Base-by-base conservation (phyloP, 2,329 filamentous ascomycete species). In the Truncatella angustata region DNA sequence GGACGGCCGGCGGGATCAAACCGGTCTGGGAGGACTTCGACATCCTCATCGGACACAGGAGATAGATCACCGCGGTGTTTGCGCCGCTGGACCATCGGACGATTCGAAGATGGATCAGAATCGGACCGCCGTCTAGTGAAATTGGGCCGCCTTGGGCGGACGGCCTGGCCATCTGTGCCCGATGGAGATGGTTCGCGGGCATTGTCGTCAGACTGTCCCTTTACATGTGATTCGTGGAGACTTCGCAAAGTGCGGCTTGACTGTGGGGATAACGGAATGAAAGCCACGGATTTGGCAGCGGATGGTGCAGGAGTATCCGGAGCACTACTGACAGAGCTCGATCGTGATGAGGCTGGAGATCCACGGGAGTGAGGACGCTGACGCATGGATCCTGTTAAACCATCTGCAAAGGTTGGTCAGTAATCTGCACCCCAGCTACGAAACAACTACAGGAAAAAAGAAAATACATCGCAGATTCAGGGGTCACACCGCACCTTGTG, bases 401-500 rank as follows among this genome's bases (percentile, higher is more conserved):
- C 59, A 63, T 61, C 60, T 63, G 37, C 2, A 46, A 32, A 7
- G 4, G 3, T 7, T 12, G 5, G 24, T 46, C 23, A 49, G 45
- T 18, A 37, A 12, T 43, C 3, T 14, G 18, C 10, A 47, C 16
- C 4, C n/a, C 20, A 14, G 23, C 11, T 11, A 16, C 18, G 11
- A 26, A n/a, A 43, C 23, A 24, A 11, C 9, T 6, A 7, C 14
- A 18, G 20, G 23, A 20, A 40, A 34, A 48, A 32, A 12, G 24
- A 37, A 10, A 40, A 20, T 18, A 18, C 43, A 50, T 23, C 42
- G 39, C 12, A 35, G 32, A 50, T 32, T 42, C 21, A 45, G 48
- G 44, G 54, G 60, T 59, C n/a, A 59, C 61, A 62, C 60, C 66
- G 63, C 66, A 68, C 66, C 65, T 63, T 66, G 58, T 60, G 62